These are phyloP conservation scores for Saturnispora saitoi DNA, from an alignment of 805 yeast genomes.

Conservation along the genomic window DNA sequence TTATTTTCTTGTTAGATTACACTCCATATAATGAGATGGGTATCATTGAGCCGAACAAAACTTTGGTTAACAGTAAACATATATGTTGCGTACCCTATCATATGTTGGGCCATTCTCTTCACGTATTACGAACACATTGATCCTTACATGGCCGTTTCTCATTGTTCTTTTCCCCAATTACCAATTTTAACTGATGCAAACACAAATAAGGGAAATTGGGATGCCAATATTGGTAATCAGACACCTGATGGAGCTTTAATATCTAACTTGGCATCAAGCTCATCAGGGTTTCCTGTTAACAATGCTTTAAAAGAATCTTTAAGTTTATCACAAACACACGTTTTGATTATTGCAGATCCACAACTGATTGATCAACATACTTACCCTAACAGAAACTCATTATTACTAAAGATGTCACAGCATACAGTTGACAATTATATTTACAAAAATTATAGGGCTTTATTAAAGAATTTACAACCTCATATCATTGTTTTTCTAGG, in stretches of 20 bases:
- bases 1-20: neutral
- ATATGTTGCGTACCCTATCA: conserved; percentile 2
- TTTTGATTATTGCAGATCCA: conserved; percentile 76
- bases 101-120: conserved; percentile 11
- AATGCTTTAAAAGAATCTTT: neutral
- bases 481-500: conserved; percentile 76
- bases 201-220: neutral
- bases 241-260: conserved; percentile 3
- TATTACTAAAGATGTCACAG: conserved; percentile 46
- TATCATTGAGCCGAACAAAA: neutral
- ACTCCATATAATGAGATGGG: neutral
- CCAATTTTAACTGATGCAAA: neutral
- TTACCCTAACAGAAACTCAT: conserved; percentile 61
- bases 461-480: conserved; percentile 57
- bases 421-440: conserved; percentile 69
- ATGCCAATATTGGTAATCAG: conserved; percentile 5
- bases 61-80: conserved; percentile 35
- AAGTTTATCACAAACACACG: conserved; percentile 8
- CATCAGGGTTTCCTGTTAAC: conserved; percentile 5
- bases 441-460: conserved; percentile 59
- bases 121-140: conserved; percentile 14
- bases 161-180: conserved; percentile 12
- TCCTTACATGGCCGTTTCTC: conserved; percentile 10
- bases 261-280: neutral
- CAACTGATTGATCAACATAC: conserved; percentile 84